phyloP scores from a whole-genome alignment of 2,329 filamentous ascomycete genomes.

The Phialemonium atrogriseum region DNA sequence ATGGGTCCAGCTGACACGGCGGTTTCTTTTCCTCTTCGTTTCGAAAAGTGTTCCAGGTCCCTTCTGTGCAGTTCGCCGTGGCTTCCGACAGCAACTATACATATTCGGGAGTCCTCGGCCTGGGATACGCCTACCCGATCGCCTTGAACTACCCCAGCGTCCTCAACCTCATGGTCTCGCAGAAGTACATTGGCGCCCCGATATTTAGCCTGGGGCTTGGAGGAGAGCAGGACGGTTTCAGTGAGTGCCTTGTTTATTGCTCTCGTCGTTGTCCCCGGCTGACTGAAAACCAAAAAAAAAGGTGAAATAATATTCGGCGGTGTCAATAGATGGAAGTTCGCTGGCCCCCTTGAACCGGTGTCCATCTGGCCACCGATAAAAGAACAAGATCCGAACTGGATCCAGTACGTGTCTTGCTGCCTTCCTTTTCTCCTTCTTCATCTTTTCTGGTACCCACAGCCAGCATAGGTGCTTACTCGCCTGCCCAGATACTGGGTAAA shows the following conservation, averaged over 20 bases:
- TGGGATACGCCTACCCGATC: slow-evolving; percentile 25
- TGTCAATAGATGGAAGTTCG: slow-evolving; percentile 34
- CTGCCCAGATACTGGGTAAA: slow-evolving; percentile 26
- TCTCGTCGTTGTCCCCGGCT: not conserved
- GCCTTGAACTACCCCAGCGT: slow-evolving; percentile 25
- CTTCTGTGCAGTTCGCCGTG: slow-evolving; percentile 24
- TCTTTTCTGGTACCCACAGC: not conserved
- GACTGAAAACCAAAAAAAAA: slow-evolving; percentile 5
- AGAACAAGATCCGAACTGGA: slow-evolving; percentile 21
- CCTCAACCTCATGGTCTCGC: slow-evolving; percentile 23
- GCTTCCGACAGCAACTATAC: slow-evolving; percentile 26
- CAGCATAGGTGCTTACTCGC: not conserved
- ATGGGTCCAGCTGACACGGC: slow-evolving; percentile 3
- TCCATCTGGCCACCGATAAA: slow-evolving; percentile 25
- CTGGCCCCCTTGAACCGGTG: slow-evolving; percentile 14
- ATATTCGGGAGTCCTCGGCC: slow-evolving; percentile 26
- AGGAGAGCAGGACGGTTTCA: slow-evolving; percentile 21
- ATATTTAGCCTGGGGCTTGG: slow-evolving; percentile 28
- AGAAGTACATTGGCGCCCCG: slow-evolving; percentile 23
- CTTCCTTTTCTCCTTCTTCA: not conserved
- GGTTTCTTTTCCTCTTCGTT: not conserved
- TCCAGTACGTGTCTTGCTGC: slow-evolving; percentile 19
- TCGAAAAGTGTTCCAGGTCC: slow-evolving; percentile 20
- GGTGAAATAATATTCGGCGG: slow-evolving; percentile 36
- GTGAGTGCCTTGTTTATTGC: too few relatives aligned